Conservation (phyloP, 2,329 filamentous ascomycete genomes). For the Trichoderma harzianum region DNA sequence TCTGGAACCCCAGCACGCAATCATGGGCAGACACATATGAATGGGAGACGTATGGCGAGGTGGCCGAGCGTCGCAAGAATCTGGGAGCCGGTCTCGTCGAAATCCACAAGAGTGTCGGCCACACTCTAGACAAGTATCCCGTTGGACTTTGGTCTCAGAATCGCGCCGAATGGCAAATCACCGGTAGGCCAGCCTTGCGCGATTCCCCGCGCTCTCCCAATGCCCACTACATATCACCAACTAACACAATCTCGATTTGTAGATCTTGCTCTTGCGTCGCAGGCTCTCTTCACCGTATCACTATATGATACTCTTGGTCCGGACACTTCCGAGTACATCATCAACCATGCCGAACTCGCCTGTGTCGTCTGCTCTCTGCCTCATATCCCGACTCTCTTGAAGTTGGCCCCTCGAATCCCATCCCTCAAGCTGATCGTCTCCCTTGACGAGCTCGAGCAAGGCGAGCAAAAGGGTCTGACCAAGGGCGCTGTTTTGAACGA, state of each 20-base stretch:
- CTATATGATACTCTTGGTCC: slow-evolving; percentile 95
- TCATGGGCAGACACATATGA: slow-evolving; percentile 70
- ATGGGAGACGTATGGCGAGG: slow-evolving; percentile 79
- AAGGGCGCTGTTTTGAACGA: slow-evolving; percentile 76
- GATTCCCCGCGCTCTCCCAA: background rate
- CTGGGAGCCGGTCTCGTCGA: slow-evolving; percentile 83
- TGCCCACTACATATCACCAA: background rate
- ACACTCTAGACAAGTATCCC: slow-evolving; percentile 61
- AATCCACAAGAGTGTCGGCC: slow-evolving; percentile 69
- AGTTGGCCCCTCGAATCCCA: slow-evolving; percentile 72
- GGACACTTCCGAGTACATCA: slow-evolving; percentile 89
- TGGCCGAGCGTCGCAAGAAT: slow-evolving; percentile 76
- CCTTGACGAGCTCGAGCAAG: slow-evolving; percentile 76
- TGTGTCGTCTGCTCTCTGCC: slow-evolving; percentile 76
- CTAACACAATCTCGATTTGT: background rate
- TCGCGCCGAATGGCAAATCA: slow-evolving; percentile 82
- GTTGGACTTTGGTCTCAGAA: slow-evolving; percentile 86
- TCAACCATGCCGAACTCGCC: slow-evolving; percentile 78
- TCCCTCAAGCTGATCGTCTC: slow-evolving; percentile 83
- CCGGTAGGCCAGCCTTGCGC: slow-evolving; percentile 46
- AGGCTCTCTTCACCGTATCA: slow-evolving; percentile 84
- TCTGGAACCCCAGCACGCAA: slow-evolving; percentile 72
- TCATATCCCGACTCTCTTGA: slow-evolving; percentile 78
- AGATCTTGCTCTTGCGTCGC: slow-evolving; percentile 86
- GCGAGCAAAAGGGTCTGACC: slow-evolving; percentile 71